phyloP scores from a whole-genome alignment of 2,329 filamentous ascomycete genomes.

The Colletotrichum costaricense region DNA sequence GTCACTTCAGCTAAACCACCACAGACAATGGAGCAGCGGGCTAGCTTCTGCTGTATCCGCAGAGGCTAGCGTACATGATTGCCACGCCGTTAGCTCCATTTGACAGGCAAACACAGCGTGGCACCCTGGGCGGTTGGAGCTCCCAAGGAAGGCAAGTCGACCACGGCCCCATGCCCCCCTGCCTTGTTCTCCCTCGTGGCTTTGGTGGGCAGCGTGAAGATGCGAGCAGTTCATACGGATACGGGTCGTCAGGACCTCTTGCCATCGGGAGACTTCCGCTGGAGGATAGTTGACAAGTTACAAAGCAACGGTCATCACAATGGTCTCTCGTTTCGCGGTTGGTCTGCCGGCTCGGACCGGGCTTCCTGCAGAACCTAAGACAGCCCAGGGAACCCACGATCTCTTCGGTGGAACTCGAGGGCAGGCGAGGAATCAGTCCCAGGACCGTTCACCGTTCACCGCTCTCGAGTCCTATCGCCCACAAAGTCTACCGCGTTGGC shows the following conservation, averaged over 20 bases:
- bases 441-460: not conserved
- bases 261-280: not conserved
- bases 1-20: not conserved
- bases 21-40: not conserved
- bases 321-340: not conserved
- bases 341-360: conserved; percentile 19
- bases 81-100: conserved; percentile 5
- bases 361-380: conserved; percentile 8
- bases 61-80: not conserved
- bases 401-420: conserved; percentile 8
- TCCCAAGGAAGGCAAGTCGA: conserved; percentile 20
- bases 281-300: not conserved
- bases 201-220: not conserved
- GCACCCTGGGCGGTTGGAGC: conserved; percentile 29
- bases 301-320: not conserved
- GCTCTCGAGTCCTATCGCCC: not conserved
- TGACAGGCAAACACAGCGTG: conserved; percentile 18
- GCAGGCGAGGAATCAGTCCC: not conserved
- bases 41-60: not conserved
- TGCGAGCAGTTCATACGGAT: not conserved
- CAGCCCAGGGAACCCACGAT: conserved; percentile 4
- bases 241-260: not conserved
- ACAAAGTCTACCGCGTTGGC: not conserved
- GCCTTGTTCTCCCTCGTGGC: not conserved
- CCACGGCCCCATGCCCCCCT: not conserved